Conservation (phyloP, 78 protist genomes). For the Monocercomonoides exilis region DNA sequence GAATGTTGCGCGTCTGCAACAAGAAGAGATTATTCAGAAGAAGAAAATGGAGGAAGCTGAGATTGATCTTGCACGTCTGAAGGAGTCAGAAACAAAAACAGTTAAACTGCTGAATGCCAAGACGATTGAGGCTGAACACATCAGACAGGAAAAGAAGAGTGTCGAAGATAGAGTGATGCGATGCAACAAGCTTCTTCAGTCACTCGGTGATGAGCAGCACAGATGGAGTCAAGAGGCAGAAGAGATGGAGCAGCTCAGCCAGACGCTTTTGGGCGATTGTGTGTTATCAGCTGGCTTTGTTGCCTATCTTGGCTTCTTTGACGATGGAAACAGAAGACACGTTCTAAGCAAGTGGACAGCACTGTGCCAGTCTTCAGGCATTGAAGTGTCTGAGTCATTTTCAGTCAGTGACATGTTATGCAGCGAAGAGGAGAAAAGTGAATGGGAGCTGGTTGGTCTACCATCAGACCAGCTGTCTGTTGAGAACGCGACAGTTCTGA, state of each 20-base stretch:
- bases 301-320: constrained; percentile 81
- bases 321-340: constrained; percentile 37
- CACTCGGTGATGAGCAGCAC: constrained; percentile 56
- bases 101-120: background rate
- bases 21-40: background rate
- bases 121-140: background rate
- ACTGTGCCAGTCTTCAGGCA: background rate
- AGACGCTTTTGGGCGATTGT: constrained; percentile 74
- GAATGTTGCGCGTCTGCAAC: constrained; percentile 42
- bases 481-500: constrained; percentile 89
- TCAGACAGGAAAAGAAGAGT: background rate
- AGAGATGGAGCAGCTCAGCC: background rate
- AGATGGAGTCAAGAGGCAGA: constrained; percentile 70
- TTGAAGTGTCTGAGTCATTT: background rate
- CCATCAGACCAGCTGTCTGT: constrained; percentile 83
- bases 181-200: constrained; percentile 47
- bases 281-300: constrained; percentile 75
- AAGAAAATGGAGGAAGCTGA: background rate
- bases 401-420: constrained; percentile 23
- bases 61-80: background rate
- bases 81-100: background rate
- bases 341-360: background rate
- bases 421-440: constrained; percentile 50
- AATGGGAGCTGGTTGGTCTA: constrained; percentile 68
- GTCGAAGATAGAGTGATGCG: constrained; percentile 65